Conservation (phyloP, 805 yeast genomes). For the Deakozyma indianensis region DNA sequence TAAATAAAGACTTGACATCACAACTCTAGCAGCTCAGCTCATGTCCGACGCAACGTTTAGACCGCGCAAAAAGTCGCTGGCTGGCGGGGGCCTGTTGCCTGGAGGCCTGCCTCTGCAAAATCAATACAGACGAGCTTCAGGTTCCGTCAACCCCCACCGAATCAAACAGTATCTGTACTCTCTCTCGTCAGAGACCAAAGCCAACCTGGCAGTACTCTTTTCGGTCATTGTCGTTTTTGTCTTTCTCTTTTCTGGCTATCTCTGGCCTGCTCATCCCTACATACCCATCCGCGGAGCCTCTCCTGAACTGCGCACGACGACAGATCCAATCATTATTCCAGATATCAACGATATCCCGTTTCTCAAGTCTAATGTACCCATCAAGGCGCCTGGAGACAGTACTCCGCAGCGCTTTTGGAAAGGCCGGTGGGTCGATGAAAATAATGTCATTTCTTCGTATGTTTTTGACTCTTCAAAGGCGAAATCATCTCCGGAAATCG, state of each 20-base stretch:
- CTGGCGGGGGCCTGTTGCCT: neutral
- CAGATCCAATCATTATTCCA: neutral
- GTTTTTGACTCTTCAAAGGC: neutral
- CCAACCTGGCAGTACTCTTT: neutral
- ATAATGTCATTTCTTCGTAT: neutral
- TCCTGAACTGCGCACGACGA: neutral
- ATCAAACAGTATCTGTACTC: neutral
- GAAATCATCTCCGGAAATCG: constrained; percentile 23
- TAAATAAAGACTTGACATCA: too few relatives aligned
- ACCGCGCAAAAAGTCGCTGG: constrained; percentile 1
- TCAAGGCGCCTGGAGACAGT: neutral
- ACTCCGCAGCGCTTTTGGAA: neutral
- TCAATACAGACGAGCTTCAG: neutral
- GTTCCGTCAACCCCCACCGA: neutral
- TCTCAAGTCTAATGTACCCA: neutral
- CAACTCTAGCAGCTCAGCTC: too few relatives aligned
- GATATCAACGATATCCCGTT: neutral
- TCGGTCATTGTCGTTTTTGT: neutral
- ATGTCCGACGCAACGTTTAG: neutral
- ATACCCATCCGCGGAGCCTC: neutral
- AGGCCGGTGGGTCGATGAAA: neutral
- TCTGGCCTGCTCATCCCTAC: neutral
- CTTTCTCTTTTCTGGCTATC: neutral
- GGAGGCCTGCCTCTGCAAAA: neutral
- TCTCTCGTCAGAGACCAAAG: neutral